Percentiles rank a stretch among this genome's conserved stretches.
Evolutionary conservation across 2,329 filamentous ascomycete species (phyloP).

Genomic region (Ceratocystis diversiconidia): DNA sequence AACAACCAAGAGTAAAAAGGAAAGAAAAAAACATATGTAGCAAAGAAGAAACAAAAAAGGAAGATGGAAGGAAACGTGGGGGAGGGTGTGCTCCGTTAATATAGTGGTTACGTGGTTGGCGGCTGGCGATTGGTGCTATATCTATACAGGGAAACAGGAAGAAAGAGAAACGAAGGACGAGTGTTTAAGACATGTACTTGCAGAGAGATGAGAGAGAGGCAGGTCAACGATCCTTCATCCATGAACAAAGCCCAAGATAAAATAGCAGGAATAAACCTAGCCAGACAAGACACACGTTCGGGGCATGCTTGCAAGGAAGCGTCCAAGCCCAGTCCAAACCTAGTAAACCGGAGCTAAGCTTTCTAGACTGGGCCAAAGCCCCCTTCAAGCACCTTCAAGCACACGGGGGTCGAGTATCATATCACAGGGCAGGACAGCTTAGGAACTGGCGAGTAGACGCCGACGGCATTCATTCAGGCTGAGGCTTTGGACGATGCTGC

Average conservation of each 20-base stretch:
- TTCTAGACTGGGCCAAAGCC: too few species aligned
- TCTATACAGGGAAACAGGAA: background rate
- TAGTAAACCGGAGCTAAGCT: too few species aligned
- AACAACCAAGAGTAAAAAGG: background rate
- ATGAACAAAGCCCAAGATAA: background rate
- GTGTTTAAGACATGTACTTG: background rate
- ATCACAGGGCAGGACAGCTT: too few species aligned
- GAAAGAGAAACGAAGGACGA: background rate
- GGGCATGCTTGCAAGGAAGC: background rate
- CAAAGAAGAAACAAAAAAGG: background rate
- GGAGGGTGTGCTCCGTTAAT: slow-evolving; percentile 1
- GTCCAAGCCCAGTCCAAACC: background rate
- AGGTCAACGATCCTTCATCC: background rate
- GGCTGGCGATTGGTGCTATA: background rate
- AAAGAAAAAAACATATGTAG: background rate
- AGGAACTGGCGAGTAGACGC: too few species aligned
- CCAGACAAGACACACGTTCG: too few species aligned
- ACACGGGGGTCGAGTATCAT: too few species aligned
- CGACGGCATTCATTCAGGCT: too few species aligned
- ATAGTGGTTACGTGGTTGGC: background rate
- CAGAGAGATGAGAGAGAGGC: too few species aligned
- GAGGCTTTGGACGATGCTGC: background rate
- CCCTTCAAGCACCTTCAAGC: too few species aligned
- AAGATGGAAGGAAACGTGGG: background rate
- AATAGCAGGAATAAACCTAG: background rate